Conservation (phyloP, 2,329 filamentous ascomycete species). For the Ophiostoma perfectum region DNA sequence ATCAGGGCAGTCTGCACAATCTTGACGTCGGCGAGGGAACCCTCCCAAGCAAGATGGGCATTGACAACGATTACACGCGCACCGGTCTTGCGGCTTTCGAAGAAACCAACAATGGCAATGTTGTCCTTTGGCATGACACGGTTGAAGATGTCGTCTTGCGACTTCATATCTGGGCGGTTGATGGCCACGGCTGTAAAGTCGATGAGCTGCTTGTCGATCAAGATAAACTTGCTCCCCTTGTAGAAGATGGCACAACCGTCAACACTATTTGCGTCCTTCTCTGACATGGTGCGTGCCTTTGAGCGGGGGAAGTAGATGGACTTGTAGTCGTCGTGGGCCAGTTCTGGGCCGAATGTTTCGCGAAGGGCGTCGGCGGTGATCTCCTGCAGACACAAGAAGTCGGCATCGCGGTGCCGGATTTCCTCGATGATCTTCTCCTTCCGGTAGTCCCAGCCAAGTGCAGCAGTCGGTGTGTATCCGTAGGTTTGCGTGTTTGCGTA, state of each 20-base stretch:
- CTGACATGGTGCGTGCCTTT: constrained; percentile 83
- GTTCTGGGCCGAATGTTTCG: constrained; percentile 79
- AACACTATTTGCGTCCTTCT: constrained; percentile 81
- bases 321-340: constrained; percentile 85
- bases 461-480: constrained; percentile 79
- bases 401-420: constrained; percentile 70
- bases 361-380: constrained; percentile 89
- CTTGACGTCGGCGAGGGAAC: constrained; percentile 86
- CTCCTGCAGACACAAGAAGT: constrained; percentile 90
- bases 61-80: constrained; percentile 88
- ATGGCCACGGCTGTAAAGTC: constrained; percentile 90
- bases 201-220: constrained; percentile 89
- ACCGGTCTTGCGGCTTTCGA: constrained; percentile 89
- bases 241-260: constrained; percentile 97
- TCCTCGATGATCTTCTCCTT: constrained; percentile 78
- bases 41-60: constrained; percentile 93
- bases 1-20: constrained; percentile 91
- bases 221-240: constrained; percentile 77
- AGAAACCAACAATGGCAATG: constrained; percentile 84
- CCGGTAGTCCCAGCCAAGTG: constrained; percentile 81
- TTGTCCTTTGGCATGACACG: constrained; percentile 98
- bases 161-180: constrained; percentile 93
- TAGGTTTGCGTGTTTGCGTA: constrained; percentile 82
- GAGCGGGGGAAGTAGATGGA: constrained; percentile 90
- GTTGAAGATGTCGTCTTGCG: constrained; percentile 96